Evolutionary conservation across 805 yeast genomes (phyloP).

Genomic region (Scheffersomyces lignosus): DNA sequence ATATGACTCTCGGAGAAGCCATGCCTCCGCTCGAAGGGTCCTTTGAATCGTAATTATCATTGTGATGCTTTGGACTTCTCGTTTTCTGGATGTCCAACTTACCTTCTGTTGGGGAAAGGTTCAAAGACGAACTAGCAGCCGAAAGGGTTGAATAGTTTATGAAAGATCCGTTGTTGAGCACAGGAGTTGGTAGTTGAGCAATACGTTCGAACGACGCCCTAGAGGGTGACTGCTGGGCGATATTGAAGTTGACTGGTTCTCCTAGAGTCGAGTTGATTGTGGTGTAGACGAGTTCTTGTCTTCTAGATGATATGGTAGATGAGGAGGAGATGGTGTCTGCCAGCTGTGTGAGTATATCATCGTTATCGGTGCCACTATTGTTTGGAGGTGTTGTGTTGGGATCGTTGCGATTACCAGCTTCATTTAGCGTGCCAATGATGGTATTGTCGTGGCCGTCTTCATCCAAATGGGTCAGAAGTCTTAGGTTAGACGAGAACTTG

Average conservation of each 20-base stretch:
- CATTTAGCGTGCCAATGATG: no score
- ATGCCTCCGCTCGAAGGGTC: no score
- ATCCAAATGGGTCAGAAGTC: not conserved
- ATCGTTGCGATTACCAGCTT: no score
- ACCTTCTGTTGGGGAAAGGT: not conserved
- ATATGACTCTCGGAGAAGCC: slow-evolving; percentile 25
- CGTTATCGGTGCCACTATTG: no score
- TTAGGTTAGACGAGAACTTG: not conserved
- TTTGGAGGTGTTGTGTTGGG: no score
- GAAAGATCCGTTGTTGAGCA: slow-evolving; percentile 9
- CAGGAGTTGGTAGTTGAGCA: not conserved
- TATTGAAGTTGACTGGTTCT: not conserved
- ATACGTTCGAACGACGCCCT: not conserved
- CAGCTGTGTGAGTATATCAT: no score
- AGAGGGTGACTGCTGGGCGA: not conserved
- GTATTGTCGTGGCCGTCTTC: no score
- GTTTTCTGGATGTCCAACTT: not conserved
- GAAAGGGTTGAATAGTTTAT: not conserved
- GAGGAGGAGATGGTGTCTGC: no score
- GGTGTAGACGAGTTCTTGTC: no score
- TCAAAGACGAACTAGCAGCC: not conserved
- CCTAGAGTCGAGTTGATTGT: no score
- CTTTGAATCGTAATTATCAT: not conserved
- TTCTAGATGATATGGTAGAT: no score
- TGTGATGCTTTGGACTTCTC: not conserved